These are phyloP conservation scores for Exserohilum rostratum DNA, from an alignment of 2,329 filamentous ascomycete genomes.

Conservation along the genomic window DNA sequence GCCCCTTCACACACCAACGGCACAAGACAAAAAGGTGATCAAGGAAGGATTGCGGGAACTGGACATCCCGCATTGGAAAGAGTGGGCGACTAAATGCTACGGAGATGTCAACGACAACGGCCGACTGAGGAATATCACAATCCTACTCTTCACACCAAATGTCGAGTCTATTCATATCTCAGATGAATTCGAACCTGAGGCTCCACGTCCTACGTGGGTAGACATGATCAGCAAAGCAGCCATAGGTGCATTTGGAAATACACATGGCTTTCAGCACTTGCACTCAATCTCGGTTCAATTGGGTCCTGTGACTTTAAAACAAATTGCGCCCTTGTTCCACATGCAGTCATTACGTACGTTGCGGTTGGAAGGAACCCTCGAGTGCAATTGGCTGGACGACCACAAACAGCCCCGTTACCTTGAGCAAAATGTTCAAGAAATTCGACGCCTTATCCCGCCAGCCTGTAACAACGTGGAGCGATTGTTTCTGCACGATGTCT, in stretches of 20 bases:
- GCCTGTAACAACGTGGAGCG: conserved; percentile 23
- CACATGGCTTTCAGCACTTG: conserved; percentile 29
- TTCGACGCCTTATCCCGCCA: conserved; percentile 23
- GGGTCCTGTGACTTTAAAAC: conserved; percentile 11
- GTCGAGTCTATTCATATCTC: conserved; percentile 11
- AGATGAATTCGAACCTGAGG: background rate
- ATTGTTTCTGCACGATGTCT: conserved; percentile 20
- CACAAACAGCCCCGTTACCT: background rate
- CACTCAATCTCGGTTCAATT: conserved; percentile 22
- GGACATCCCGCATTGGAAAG: conserved; percentile 33
- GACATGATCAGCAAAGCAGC: conserved; percentile 26
- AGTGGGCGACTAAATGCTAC: conserved; percentile 32
- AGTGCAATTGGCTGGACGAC: background rate
- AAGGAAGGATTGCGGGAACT: conserved; percentile 32
- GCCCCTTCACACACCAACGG: conserved; percentile 18
- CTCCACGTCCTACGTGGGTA: conserved; percentile 26
- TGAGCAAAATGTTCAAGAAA: conserved; percentile 3
- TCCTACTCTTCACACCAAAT: conserved; percentile 35
- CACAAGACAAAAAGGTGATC: conserved; percentile 34
- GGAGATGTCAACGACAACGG: conserved; percentile 16
- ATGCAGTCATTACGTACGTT: conserved; percentile 29
- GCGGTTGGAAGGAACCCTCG: conserved; percentile 15
- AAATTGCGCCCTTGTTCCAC: conserved; percentile 32
- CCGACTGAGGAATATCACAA: conserved; percentile 23
- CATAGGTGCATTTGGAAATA: conserved; percentile 8